phyloP scores from a whole-genome alignment of 1,139 yeast species.

The Diutina rugosa region DNA sequence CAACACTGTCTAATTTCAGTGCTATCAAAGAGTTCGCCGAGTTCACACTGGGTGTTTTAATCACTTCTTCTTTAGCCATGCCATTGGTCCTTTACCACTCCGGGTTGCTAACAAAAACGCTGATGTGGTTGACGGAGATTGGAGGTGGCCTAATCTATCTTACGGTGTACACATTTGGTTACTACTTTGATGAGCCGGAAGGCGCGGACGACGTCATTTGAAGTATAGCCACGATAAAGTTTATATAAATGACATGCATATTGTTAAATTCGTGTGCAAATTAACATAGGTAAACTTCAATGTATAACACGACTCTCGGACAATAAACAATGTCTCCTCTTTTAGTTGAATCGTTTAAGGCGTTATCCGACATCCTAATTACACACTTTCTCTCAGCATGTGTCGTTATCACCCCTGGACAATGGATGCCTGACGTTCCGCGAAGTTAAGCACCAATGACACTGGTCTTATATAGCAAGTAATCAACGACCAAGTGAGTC shows the following conservation, averaged over 20 bases:
- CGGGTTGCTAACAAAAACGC: constrained; percentile 41
- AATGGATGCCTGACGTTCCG: neutral
- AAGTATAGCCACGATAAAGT: neutral
- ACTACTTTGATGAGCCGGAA: constrained; percentile 52
- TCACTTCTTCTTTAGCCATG: constrained; percentile 53
- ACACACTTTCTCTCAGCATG: no score
- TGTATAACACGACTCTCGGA: no score
- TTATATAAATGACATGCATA: neutral
- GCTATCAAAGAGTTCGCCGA: constrained; percentile 46
- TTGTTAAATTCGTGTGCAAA: no score
- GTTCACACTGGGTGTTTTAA: constrained; percentile 53
- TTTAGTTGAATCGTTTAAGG: no score
- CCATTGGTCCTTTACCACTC: constrained; percentile 60
- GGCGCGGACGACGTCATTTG: constrained; percentile 17
- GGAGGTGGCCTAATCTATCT: constrained; percentile 67
- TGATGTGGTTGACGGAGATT: constrained; percentile 46
- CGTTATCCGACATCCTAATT: no score
- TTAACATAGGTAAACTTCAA: no score
- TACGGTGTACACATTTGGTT: constrained; percentile 60
- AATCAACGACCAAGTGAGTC: neutral
- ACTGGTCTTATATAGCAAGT: neutral
- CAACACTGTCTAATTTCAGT: constrained; percentile 17
- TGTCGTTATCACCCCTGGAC: no score
- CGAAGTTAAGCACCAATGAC: neutral
- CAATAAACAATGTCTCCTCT: no score